Evolutionary conservation across 768 basidiomycete genomes (phyloP), one percentile per base, ranked within the genome.

Genomic region (Pleurotus sapidus): DNA sequence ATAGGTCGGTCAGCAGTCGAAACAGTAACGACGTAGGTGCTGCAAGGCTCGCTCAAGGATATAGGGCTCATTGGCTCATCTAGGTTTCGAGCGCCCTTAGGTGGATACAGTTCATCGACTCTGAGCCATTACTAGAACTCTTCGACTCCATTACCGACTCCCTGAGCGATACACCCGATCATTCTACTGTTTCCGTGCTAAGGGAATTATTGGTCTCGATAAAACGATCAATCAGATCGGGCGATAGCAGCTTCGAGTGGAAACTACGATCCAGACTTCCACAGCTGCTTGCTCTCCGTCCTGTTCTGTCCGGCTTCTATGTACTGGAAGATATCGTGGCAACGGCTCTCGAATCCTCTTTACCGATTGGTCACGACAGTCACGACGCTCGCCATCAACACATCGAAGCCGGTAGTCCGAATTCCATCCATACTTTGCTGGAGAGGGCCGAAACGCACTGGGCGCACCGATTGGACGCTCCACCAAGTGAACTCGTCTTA

Each of bases 61-160:
- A 39, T 15, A 18, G 42, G 20, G n/a, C 42, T 48, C 42, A 23
- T 25, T 14, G 18, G 6, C 45, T 46, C 4, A n/a, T 38, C 34
- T 62, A 78, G 69, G 51, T 62, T 48, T 55, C 45, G 56, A 63
- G 49, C 12, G 68, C 71, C 3, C 61, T 69, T 2, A 59, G 79
- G 12, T 92, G 89, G 89, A 71, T 88, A 43, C 75, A 72, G 40
- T 88, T 80, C 62, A 76, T 87, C 62, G 65, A 72, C 4, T 63
- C 68, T 2, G 61, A 70, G 2, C 75, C 77, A 14, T 65, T 84
- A 2, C 68, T 83, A 3, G 60, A 67, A 4, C 68, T 82, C 5
- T 63, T 91, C 9, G 79, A 83, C 60, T 57, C 69, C 5, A 59
- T 80, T 49, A 61, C 62, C 17, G 45, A 50, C 5, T 47, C 57